Conservation (phyloP, 305 asterid genomes). For the Solanum hybrid region DNA sequence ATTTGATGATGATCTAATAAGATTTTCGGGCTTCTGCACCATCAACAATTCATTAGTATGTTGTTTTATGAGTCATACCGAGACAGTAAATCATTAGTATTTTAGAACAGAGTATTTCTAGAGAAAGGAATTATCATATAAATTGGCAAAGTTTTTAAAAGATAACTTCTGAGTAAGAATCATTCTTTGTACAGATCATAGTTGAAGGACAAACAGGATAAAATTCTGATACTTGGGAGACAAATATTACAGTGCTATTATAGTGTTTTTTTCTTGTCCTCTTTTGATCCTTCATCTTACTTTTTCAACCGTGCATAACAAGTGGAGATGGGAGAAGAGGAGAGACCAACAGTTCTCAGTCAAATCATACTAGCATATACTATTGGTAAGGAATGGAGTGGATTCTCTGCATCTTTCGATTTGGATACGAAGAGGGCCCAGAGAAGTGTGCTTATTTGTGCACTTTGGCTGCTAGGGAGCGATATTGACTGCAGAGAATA, state of each 20-base stretch:
- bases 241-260: not conserved
- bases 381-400: not conserved
- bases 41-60: conserved; percentile 2
- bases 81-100: not conserved
- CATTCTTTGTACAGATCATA: not conserved
- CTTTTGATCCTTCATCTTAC: not conserved
- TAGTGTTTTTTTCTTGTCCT: not conserved
- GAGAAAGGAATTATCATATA: not conserved
- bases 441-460: not conserved
- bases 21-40: conserved; percentile 64
- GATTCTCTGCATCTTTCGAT: not conserved
- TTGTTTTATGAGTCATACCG: not conserved
- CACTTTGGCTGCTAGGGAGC: not conserved
- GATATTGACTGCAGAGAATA: not conserved
- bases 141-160: not conserved
- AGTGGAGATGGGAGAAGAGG: not conserved
- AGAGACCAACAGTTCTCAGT: not conserved
- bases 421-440: not conserved
- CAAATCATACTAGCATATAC: not conserved
- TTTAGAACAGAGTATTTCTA: not conserved
- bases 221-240: not conserved
- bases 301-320: not conserved
- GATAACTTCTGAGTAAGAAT: not conserved
- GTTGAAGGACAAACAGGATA: not conserved
- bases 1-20: conserved; percentile 28